phyloP scores from a whole-genome alignment of 805 yeast genomes.

The Monosporozyma aquatica region DNA sequence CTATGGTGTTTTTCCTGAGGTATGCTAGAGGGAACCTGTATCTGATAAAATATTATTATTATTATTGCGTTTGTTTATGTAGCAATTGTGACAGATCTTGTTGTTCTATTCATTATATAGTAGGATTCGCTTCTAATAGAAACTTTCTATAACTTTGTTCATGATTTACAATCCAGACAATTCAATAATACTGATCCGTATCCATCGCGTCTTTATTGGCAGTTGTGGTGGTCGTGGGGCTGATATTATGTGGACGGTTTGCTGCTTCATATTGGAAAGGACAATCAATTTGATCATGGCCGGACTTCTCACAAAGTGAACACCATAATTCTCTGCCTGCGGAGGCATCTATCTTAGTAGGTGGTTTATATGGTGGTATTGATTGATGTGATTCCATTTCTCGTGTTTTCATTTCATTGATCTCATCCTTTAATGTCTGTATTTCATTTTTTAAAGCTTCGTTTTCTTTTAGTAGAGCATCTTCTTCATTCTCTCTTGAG shows the following conservation, averaged over 20 bases:
- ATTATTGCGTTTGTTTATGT: too few species aligned
- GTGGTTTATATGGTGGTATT: slow-evolving; percentile 24
- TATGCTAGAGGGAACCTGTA: too few species aligned
- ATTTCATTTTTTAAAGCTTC: slow-evolving; percentile 12
- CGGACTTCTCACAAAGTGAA: slow-evolving; percentile 83
- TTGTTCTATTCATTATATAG: too few species aligned
- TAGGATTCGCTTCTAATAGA: too few species aligned
- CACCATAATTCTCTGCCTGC: slow-evolving; percentile 80
- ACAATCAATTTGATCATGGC: slow-evolving; percentile 82
- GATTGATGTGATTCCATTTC: too few species aligned
- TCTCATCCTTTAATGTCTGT: slow-evolving; percentile 26
- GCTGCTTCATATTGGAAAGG: slow-evolving; percentile 34
- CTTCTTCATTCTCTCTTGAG: slow-evolving; percentile 6
- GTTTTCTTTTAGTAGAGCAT: too few species aligned
- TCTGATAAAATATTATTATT: too few species aligned
- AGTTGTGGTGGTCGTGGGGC: not conserved
- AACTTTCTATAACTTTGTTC: too few species aligned
- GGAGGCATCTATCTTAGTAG: slow-evolving; percentile 40
- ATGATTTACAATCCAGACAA: too few species aligned
- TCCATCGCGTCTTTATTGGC: not conserved
- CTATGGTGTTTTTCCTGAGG: too few species aligned
- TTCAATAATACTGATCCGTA: not conserved
- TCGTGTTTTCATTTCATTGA: too few species aligned
- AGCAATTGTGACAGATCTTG: too few species aligned
- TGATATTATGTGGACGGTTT: not conserved